Evolutionary conservation across 805 yeast genomes (phyloP), one percentile per base, ranked within the genome.

Genomic region (Saccharomyces jurei): DNA sequence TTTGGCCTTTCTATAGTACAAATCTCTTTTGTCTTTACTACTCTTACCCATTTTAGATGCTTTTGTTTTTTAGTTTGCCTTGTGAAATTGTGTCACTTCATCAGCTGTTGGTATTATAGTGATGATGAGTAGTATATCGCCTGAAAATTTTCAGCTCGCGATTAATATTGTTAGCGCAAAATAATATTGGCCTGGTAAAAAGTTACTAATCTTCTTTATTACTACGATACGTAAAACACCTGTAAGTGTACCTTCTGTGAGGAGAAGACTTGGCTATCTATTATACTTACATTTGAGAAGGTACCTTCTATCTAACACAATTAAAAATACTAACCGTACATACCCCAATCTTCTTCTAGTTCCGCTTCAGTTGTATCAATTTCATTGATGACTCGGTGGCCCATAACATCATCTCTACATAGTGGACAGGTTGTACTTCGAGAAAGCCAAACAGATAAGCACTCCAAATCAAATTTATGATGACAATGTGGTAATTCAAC

Each of bases 11-110:
- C 99, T 76, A 55, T 88, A 89, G 72, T 91, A 92, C 55, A 91
- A 73, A 71, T 91, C 98, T 70, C 98, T 78, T 71, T 92, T 92
- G 68, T 92, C 97, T 66, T 92, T 92, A 72, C 96, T 87, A 62
- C 91, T 83, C 69, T 91, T 91, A 48, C 98, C 98, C 97, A 92
- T 91, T 30, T 6, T 36, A 17, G 4, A 36, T 36, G 25, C 44
- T 21, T 9, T 36, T 36, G 3, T 36, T 54, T 25, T 6, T 48
- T n/a, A 36, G 50, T 28, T n/a, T 28, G 36, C 17, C 17, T 29
- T 47, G 22, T 36, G 8, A 6, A n/a, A n/a, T n/a, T n/a, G n/a
- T n/a, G n/a, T n/a, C n/a, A n/a, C n/a, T n/a, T 36, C 44, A 36
- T 9, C 51, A 1, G 6, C 26, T 30, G 36, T 50, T 50, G 29